phyloP scores from a whole-genome alignment of 768 basidiomycete species.

The Mycena pura region DNA sequence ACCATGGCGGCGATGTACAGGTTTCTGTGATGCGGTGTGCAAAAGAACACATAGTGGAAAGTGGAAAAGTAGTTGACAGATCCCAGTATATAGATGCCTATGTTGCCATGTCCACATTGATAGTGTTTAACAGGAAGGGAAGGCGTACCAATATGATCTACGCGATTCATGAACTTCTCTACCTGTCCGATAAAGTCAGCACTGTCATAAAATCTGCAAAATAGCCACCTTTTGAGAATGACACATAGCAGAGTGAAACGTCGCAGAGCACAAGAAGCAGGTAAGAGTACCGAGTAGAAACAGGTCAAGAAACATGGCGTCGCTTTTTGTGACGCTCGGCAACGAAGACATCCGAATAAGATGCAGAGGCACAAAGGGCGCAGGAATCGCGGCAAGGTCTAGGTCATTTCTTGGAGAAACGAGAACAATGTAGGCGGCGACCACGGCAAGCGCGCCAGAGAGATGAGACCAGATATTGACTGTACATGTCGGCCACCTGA shows the following conservation, averaged over 20 bases:
- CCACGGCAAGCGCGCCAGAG: neutral
- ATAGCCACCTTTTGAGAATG: conserved; percentile 14
- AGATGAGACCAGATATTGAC: conserved; percentile 24
- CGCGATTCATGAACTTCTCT: conserved; percentile 16
- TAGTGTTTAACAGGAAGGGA: neutral
- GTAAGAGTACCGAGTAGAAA: conserved; percentile 10
- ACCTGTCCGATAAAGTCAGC: neutral
- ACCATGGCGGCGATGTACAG: conserved; percentile 13
- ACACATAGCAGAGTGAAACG: conserved; percentile 14
- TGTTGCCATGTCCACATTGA: too few species aligned
- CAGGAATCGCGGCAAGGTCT: neutral
- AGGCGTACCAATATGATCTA: conserved; percentile 18
- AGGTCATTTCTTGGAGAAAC: neutral
- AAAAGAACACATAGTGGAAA: conserved; percentile 22
- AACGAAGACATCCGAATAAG: neutral
- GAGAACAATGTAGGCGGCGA: neutral
- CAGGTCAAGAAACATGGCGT: neutral
- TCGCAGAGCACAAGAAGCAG: conserved; percentile 9
- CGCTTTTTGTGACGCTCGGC: too few species aligned
- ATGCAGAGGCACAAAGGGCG: neutral
- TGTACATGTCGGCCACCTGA: neutral
- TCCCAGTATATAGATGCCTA: conserved; percentile 18
- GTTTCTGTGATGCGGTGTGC: neutral
- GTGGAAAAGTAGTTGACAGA: conserved; percentile 21
- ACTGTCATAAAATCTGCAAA: too few species aligned